Conservation (phyloP, 2,329 filamentous ascomycete genomes). For the Chalara sp. region DNA sequence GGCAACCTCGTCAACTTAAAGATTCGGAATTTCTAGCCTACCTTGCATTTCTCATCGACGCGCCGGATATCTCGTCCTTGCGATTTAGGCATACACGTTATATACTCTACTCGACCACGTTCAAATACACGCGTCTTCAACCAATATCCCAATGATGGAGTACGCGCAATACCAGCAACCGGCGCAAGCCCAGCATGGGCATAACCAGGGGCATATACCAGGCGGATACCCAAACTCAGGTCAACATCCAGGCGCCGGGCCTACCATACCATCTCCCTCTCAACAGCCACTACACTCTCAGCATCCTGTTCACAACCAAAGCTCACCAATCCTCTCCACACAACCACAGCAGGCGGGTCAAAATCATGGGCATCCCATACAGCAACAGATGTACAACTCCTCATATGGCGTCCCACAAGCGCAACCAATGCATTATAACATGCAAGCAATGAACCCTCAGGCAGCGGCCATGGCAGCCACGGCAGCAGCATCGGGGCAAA, state of each 20-base stretch:
- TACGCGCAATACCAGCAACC: conserved; percentile 68
- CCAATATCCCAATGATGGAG: conserved; percentile 54
- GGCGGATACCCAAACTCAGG: conserved; percentile 56
- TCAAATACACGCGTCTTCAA: neutral
- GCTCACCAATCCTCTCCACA: conserved; percentile 73
- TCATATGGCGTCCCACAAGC: conserved; percentile 59
- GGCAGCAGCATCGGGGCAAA: conserved; percentile 79
- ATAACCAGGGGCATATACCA: conserved; percentile 49
- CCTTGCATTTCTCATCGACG: neutral
- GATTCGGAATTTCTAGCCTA: neutral
- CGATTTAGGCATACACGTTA: too few species aligned
- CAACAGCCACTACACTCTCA: conserved; percentile 63
- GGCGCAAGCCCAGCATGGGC: conserved; percentile 50
- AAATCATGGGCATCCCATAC: conserved; percentile 50
- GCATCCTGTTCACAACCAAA: conserved; percentile 52
- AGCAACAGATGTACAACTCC: conserved; percentile 71
- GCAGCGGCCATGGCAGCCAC: conserved; percentile 90
- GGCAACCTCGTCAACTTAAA: neutral
- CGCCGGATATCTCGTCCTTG: neutral
- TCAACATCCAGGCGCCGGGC: conserved; percentile 41
- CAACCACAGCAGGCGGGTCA: conserved; percentile 66
- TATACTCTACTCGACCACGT: neutral
- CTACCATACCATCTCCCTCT: conserved; percentile 63
- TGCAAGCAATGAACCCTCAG: conserved; percentile 63
- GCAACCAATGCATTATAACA: conserved; percentile 74